These are phyloP conservation scores for Evansstolkia leycettana DNA, from an alignment of 495 filamentous ascomycete genomes.

Conservation along the genomic window DNA sequence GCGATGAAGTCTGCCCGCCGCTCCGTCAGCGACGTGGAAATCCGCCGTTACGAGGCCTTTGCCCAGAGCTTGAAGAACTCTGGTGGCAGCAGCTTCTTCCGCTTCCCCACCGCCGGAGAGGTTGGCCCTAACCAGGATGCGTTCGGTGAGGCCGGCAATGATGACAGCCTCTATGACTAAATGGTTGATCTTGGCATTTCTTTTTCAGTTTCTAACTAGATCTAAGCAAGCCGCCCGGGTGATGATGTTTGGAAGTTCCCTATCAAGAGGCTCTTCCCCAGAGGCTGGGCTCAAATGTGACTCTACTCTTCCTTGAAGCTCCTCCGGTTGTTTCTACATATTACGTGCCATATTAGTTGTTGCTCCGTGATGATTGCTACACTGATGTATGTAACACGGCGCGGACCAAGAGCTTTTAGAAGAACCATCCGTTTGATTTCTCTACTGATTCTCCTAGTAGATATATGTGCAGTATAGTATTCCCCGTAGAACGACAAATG, in stretches of 20 bases:
- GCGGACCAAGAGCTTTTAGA: no score
- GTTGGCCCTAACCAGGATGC: constrained; percentile 46
- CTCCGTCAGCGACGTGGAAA: constrained; percentile 93
- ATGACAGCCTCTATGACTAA: constrained; percentile 75
- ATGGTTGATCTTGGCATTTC: constrained; percentile 12
- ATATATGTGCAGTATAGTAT: background rate
- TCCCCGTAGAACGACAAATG: no score
- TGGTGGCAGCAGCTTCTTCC: constrained; percentile 89
- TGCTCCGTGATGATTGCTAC: no score
- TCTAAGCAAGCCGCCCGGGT: background rate
- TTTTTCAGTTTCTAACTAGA: constrained; percentile 4
- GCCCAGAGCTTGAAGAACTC: constrained; percentile 98
- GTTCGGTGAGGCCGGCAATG: constrained; percentile 75
- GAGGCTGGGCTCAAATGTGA: constrained; percentile 2
- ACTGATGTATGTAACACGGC: no score
- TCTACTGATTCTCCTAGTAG: no score
- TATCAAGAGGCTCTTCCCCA: constrained; percentile 1
- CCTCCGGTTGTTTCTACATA: constrained; percentile 3
- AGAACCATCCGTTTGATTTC: no score
- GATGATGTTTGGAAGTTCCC: constrained; percentile 11
- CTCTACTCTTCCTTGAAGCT: constrained; percentile 1
- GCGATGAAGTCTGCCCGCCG: constrained; percentile 88
- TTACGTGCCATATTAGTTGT: constrained; percentile 3
- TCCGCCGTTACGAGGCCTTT: constrained; percentile 95
- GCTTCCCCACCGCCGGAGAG: constrained; percentile 72